These are phyloP conservation scores for Psilocybe cyanescens DNA, from an alignment of 768 basidiomycete genomes.

Conservation along the genomic window DNA sequence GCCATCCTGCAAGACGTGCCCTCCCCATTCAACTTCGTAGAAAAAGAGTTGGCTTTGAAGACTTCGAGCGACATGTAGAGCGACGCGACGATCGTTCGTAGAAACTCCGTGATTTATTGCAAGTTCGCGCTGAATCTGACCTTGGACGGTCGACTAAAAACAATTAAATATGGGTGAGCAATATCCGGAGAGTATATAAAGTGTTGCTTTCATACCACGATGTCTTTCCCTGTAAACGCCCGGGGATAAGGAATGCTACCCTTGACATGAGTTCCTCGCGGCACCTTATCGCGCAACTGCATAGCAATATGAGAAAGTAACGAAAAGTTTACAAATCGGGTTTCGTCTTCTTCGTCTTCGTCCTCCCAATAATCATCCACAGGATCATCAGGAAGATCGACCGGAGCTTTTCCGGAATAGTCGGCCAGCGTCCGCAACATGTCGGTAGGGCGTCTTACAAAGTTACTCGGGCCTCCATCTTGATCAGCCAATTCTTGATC, in stretches of 20 bases:
- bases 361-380: conserved; percentile 64
- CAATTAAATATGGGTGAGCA: not conserved
- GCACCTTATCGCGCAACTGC: conserved; percentile 88
- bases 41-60: conserved; percentile 94
- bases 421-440: conserved; percentile 39
- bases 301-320: conserved; percentile 89
- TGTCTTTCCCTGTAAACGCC: conserved; percentile 93
- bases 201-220: conserved; percentile 69
- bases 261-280: conserved; percentile 85
- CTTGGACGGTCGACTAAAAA: conserved; percentile 82
- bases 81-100: conserved; percentile 79
- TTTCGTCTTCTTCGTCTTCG: conserved; percentile 55
- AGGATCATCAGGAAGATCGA: conserved; percentile 35
- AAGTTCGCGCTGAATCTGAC: conserved; percentile 83
- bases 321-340: conserved; percentile 86
- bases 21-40: conserved; percentile 96
- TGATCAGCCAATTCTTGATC: conserved; percentile 5
- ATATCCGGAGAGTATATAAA: conserved; percentile 13
- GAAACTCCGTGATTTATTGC: conserved; percentile 75
- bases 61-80: conserved; percentile 86
- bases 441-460: conserved; percentile 39
- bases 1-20: conserved; percentile 78
- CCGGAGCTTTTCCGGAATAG: conserved; percentile 24
- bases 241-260: conserved; percentile 89
- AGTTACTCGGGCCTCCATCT: conserved; percentile 14